Evolutionary conservation across 768 basidiomycete species (phyloP), one percentile per base, ranked within the genome.

Genomic region (Pisolithus orientalis): DNA sequence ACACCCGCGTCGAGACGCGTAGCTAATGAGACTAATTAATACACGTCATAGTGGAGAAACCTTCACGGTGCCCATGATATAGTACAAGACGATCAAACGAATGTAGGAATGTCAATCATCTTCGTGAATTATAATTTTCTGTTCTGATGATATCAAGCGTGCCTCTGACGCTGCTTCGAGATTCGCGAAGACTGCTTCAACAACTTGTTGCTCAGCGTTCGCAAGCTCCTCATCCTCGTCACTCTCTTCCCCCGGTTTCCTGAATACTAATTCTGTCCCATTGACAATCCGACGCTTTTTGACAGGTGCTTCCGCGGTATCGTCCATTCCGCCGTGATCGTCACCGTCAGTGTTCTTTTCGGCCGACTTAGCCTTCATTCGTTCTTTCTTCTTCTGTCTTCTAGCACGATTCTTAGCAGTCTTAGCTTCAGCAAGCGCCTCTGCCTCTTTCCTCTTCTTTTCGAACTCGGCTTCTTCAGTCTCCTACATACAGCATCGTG

Each of bases 331-430:
- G 40, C 62, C 63, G 25, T 61, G 67, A 27, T 57, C 61, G n/a
- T 53, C 65, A 44, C 64, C 60, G 38, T 64, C 59, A 14, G 56
- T 53, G 14, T 14, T 11, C 48, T 69, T 65, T 47, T 60, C 64
- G 51, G 52, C 61, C 44, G 43, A 49, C 65, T 66, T 80, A 72
- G 45, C 65, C 66, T 86, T 84, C 38, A 79, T 68, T 47, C 82
- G 73, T 57, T 80, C 86, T 67, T 94, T 98, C 75, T 92, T 91
- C 77, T 95, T 96, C 68, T 86, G 89, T 43, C 96, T 75, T 67
- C 90, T 97, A 14, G 90, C 89, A 17, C 96, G 80, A 67, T 99
- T 99, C 73, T 94, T 98, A 11, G 91, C 85, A 0, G 95, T 97
- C 73, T 94, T 96, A 2, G 86, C 84, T 44, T 95, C 85, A 0